Percentiles rank a stretch among this genome's conserved stretches.
Evolutionary conservation across 192 early-diverging fungal species (phyloP).

Genomic region (Backusella parvicylindrica): DNA sequence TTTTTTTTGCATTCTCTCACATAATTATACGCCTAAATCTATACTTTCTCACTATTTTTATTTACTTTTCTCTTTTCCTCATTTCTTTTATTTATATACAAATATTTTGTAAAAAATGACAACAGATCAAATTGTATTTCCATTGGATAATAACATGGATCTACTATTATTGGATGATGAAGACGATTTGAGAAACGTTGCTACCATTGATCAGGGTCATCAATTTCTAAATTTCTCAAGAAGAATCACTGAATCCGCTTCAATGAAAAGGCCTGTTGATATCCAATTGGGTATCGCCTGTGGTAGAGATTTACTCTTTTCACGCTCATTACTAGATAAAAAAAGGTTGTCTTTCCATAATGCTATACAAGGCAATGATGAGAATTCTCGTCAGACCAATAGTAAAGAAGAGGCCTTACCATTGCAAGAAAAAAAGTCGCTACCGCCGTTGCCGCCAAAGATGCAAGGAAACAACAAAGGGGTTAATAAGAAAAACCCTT

Average conservation of each 20-base stretch:
- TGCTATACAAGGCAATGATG: not conserved
- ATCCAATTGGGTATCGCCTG: constrained; percentile 16
- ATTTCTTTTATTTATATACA: not conserved
- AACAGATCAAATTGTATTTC: not conserved
- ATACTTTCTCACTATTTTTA: not conserved
- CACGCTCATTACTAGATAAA: not conserved
- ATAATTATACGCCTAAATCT: not conserved
- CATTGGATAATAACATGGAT: not conserved
- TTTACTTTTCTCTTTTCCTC: not conserved
- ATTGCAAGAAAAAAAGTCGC: not conserved
- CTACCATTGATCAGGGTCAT: not conserved
- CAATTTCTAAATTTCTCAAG: constrained; percentile 8
- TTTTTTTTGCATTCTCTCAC: not conserved
- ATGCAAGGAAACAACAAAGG: not conserved
- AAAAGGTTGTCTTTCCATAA: not conserved
- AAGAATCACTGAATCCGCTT: not conserved
- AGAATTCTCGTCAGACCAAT: not conserved
- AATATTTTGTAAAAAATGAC: not conserved
- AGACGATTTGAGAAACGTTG: not conserved
- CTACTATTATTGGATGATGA: not conserved
- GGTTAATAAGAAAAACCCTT: not conserved
- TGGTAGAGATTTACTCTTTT: not conserved
- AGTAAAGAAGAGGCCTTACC: not conserved
- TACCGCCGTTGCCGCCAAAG: not conserved
- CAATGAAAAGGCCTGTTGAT: constrained; percentile 11